Percentiles rank a stretch among this genome's conserved stretches.
Evolutionary conservation across 495 filamentous ascomycete species (phyloP).

Genomic region (Chaetomium tenue): DNA sequence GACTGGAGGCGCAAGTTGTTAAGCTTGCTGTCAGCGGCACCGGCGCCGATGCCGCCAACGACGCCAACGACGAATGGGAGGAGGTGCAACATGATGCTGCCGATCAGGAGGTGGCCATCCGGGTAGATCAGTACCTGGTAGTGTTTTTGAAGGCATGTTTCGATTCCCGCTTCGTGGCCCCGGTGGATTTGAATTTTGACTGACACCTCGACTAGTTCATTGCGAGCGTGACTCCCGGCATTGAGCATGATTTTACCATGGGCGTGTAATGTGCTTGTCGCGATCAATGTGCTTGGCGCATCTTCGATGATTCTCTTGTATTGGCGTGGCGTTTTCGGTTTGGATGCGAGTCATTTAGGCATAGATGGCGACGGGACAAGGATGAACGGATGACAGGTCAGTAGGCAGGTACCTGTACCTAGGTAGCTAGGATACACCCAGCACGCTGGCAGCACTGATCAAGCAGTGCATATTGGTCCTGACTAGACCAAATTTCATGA

Average conservation of each 20-base stretch:
- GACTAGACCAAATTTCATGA: neutral
- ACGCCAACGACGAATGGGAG: constrained; percentile 79
- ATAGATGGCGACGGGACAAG: constrained; percentile 4
- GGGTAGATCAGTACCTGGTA: constrained; percentile 96
- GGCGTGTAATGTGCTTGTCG: constrained; percentile 58
- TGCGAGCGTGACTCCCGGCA: constrained; percentile 92
- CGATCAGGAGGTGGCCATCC: constrained; percentile 83
- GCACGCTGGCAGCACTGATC: neutral
- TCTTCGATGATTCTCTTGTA: neutral
- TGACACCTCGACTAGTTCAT: constrained; percentile 64
- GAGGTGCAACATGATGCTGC: constrained; percentile 63
- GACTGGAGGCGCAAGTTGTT: constrained; percentile 60
- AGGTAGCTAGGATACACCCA: neutral
- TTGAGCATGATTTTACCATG: constrained; percentile 99
- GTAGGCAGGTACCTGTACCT: neutral
- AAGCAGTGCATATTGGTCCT: constrained; percentile 5
- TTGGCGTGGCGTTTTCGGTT: constrained; percentile 1
- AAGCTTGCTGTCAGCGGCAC: constrained; percentile 45
- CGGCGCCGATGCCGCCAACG: constrained; percentile 38
- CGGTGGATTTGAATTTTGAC: constrained; percentile 14
- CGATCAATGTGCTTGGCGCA: constrained; percentile 13
- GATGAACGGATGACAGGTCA: constrained; percentile 3
- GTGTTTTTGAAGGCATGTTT: constrained; percentile 77
- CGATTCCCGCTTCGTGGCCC: neutral
- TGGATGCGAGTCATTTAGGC: constrained; percentile 11